phyloP scores from a whole-genome alignment of 108 stramenopile genomes.

The Pseudonitzschia pungens region DNA sequence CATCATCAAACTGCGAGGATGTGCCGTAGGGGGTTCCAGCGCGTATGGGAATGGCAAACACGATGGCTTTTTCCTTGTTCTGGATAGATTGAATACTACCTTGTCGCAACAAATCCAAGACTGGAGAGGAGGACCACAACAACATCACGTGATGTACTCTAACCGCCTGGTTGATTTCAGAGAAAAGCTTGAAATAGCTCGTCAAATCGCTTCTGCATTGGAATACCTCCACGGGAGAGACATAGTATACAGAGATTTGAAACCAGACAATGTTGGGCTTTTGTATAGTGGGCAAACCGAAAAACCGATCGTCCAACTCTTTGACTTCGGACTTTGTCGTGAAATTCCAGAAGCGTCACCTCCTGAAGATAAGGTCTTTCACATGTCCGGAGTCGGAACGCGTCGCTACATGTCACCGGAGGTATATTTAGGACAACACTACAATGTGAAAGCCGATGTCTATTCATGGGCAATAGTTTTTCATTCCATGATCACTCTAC shows the following conservation, averaged over 20 bases:
- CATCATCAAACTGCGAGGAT: slow-evolving; percentile 71
- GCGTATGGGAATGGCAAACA: slow-evolving; percentile 30
- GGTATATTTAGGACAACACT: slow-evolving; percentile 32
- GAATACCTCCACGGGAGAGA: slow-evolving; percentile 66
- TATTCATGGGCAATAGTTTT: slow-evolving; percentile 56
- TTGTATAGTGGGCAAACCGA: not conserved
- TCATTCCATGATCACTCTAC: slow-evolving; percentile 45
- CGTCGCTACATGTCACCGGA: slow-evolving; percentile 51
- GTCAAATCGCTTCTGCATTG: slow-evolving; percentile 66
- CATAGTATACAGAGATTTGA: slow-evolving; percentile 78
- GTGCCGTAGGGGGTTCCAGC: slow-evolving; percentile 47
- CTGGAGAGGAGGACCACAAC: slow-evolving; percentile 12
- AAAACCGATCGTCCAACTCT: slow-evolving; percentile 46
- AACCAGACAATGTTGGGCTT: slow-evolving; percentile 78
- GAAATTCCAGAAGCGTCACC: slow-evolving; percentile 40
- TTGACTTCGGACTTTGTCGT: slow-evolving; percentile 79
- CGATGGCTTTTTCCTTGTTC: slow-evolving; percentile 63
- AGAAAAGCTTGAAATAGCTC: slow-evolving; percentile 39
- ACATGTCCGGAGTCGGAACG: slow-evolving; percentile 62
- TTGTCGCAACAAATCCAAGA: slow-evolving; percentile 44
- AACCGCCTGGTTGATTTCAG: slow-evolving; percentile 3
- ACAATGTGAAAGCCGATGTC: slow-evolving; percentile 53
- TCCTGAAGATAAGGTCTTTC: slow-evolving; percentile 42
- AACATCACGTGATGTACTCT: slow-evolving; percentile 21
- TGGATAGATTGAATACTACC: slow-evolving; percentile 68